Evolutionary conservation across 805 yeast genomes (phyloP), one percentile per base, ranked within the genome.

Genomic region (Candida hungchunana): DNA sequence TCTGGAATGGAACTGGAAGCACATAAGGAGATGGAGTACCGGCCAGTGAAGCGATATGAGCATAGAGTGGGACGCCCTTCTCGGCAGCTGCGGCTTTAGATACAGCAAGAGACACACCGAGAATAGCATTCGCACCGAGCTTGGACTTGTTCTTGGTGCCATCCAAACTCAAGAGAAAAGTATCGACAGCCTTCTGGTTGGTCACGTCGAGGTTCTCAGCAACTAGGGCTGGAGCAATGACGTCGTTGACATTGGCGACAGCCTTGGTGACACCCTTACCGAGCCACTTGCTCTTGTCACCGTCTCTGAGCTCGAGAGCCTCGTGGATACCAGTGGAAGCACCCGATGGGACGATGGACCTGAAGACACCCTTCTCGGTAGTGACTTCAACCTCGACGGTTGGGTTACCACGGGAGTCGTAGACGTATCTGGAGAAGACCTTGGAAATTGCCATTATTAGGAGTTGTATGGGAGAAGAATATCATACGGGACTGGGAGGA

Each of bases 371-470:
- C 62, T 84, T 79, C 48, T 75, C 90, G 62, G 98, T 90, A 77
- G 82, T 73, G 59, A 90, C 62, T 63, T 93, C 97, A 55, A 93
- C 97, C 80, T 93, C 97, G 58, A 93, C 98, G 56, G 98, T 90
- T 74, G 98, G 98, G 82, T 90, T 93, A 73, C 97, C 97, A 75
- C 98, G 87, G 59, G 97, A 90, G 75, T 90, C 98, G 82, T 93
- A 90, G 71, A 90, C 96, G 78, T 79, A 83, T 75, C 98, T 89
- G 60, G 97, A 85, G 69, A 75, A 80, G 58, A 89, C 72, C 71
- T 90, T 89, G 55, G 85, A 67, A 60, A 86, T 77, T 56, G 96
- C 82, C 95, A 86, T 86, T 64, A 46, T 53, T 37, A 31, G n/a
- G 42, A 30, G 26, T 23, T 22, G 29, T n/a, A n/a, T n/a, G n/a